Evolutionary conservation across 352 stramenopile species (phyloP), one percentile per base, ranked within the genome.

Genomic region (Pythium scleroteichum): DNA sequence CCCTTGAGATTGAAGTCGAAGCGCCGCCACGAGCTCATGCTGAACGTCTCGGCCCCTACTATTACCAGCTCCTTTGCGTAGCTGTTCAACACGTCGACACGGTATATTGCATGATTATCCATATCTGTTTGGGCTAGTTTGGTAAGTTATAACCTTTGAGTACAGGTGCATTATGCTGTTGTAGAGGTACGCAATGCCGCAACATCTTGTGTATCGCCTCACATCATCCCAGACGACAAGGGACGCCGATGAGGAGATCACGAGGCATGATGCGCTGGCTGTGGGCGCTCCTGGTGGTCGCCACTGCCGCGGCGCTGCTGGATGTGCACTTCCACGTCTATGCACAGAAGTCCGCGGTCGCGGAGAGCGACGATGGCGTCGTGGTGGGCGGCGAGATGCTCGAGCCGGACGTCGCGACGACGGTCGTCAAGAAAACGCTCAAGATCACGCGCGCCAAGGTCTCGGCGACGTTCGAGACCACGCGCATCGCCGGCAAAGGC

Each of bases 1-100:
- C 85, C 87, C 79, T 95, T 95, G 55, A 81, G 79, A 56, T 95
- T 92, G 58, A 94, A 75, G 76, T 95, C 87, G 67, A 94, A 95
- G 63, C 79, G 80, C 68, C 84, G 78, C 83, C 80, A 90, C 68
- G 78, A 75, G 61, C 82, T 60, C 71, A 85, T 85, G 68, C 39
- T 41, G 39, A 51, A 39, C 33, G 33, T 39, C 38, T 50, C 12
- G 17, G 5, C 29, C 29, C 29, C 53, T n/a, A 39, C 46, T 50
- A 22, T 59, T 40, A 13, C 20, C 22, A 5, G 9, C n/a, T 51
- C n/a, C 24, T 51, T 16, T 49, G 14, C 41, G 13, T 60, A 16
- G 20, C 46, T 63, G 54, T 55, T 69, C 63, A 65, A 61, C 63
- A 70, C 63, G 63, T 70, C 63, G 46, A 62, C 52, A 45, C 17